Evolutionary conservation across 805 yeast species (phyloP).

Genomic region (Wickerhamiella siamensis): DNA sequence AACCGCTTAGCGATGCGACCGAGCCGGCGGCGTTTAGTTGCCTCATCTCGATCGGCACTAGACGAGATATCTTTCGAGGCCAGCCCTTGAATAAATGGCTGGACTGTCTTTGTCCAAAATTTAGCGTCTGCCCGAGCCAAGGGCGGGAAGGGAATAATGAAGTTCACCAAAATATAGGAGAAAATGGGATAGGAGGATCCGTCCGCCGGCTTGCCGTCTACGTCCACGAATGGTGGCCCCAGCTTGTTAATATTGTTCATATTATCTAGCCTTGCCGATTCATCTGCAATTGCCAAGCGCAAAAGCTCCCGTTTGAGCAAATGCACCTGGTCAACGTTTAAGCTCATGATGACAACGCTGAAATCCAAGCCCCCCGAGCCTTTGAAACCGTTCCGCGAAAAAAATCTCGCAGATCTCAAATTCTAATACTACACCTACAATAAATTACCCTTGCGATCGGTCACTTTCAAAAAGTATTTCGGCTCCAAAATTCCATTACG

Average conservation of each 20-base stretch:
- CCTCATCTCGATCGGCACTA: constrained; percentile 59
- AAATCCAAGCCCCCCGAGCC: too few relatives aligned
- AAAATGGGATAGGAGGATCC: constrained; percentile 46
- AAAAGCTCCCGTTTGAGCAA: constrained; percentile 73
- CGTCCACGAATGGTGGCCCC: constrained; percentile 60
- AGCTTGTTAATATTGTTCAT: constrained; percentile 49
- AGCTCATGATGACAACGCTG: neutral
- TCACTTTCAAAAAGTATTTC: constrained; percentile 31
- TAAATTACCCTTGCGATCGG: constrained; percentile 22
- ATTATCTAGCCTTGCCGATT: constrained; percentile 44
- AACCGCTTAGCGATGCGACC: constrained; percentile 48
- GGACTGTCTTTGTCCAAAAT: constrained; percentile 72
- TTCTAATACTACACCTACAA: neutral
- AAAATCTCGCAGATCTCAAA: neutral
- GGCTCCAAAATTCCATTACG: constrained; percentile 38
- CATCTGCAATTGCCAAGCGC: constrained; percentile 44
- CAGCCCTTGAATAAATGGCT: constrained; percentile 68
- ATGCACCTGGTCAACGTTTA: constrained; percentile 65
- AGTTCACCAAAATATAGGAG: constrained; percentile 48
- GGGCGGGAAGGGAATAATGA: constrained; percentile 61
- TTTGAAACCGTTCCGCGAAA: neutral
- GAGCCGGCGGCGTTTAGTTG: constrained; percentile 54
- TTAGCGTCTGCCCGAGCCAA: constrained; percentile 35
- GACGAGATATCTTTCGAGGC: constrained; percentile 57
- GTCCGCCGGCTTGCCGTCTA: constrained; percentile 28